These are phyloP conservation scores for Mrakia hoshinonis DNA, from an alignment of 768 basidiomycete genomes.

Conservation along the genomic window DNA sequence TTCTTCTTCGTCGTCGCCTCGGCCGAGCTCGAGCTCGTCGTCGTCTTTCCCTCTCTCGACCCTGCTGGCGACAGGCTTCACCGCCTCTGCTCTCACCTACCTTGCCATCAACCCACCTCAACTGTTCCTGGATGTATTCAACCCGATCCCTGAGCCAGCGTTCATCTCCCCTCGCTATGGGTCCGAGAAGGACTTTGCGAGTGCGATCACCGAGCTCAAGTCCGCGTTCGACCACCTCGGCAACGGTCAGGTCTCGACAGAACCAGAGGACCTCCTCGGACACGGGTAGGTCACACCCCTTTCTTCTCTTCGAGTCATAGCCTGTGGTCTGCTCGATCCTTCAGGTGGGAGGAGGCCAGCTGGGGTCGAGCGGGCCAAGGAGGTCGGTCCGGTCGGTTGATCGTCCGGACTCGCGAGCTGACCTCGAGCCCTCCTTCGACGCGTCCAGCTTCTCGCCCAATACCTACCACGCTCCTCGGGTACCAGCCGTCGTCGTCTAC, in stretches of 20 bases:
- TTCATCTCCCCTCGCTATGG: slow-evolving; percentile 39
- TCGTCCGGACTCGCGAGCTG: background rate
- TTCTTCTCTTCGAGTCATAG: background rate
- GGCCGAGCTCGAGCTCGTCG: background rate
- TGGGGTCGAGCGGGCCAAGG: background rate
- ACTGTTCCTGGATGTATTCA: slow-evolving; percentile 25
- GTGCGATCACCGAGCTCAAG: slow-evolving; percentile 50
- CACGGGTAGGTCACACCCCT: slow-evolving; percentile 50
- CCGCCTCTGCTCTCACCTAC: slow-evolving; percentile 18
- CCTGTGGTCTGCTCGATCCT: background rate
- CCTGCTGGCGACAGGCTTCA: slow-evolving; percentile 4
- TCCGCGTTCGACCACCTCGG: slow-evolving; percentile 46
- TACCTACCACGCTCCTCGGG: slow-evolving; percentile 48
- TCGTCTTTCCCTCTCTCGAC: slow-evolving; percentile 10
- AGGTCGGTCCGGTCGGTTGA: background rate
- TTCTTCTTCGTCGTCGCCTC: too few species aligned
- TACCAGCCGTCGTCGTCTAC: slow-evolving; percentile 54
- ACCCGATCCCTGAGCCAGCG: slow-evolving; percentile 21
- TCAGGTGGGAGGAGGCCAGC: background rate
- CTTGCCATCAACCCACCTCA: slow-evolving; percentile 17
- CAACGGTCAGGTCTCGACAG: slow-evolving; percentile 44
- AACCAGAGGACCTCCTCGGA: slow-evolving; percentile 40
- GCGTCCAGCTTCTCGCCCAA: slow-evolving; percentile 44
- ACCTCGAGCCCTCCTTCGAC: background rate
- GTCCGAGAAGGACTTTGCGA: slow-evolving; percentile 48